Base-by-base conservation (phyloP, 1,139 yeast genomes). In the Suhomyces atakaporum region DNA sequence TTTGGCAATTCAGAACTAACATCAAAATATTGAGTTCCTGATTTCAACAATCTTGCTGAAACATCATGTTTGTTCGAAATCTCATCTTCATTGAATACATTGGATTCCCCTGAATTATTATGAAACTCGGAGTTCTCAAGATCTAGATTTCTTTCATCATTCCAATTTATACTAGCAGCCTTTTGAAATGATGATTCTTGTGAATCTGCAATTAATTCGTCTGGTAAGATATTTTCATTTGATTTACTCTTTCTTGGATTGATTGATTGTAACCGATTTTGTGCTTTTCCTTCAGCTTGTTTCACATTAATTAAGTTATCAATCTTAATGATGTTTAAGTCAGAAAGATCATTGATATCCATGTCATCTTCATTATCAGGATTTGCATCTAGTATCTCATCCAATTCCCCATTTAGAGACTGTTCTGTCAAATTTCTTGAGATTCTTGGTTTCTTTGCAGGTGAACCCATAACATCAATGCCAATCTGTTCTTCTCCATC, bases 151-250 rank as follows among this genome's bases (percentile, higher is more conserved):
- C 53, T 62, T 26, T 62, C 72, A 32, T 70, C 73, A 41, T 66
- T 67, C 76, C 77, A 71, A 42, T 66, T 68, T 19, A 71, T 64
- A 45, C 74, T 69, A 0, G 66, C 55, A 3, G 74, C 69, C 36
- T 64, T 54, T 42, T 69, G 73, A 45, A 71, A 71, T 2, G 75
- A 69, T 11, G 62, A 54, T 33, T 57, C 63, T 22, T 58, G 56
- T 1, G 63, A 56, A 12, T 31, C 27, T 9, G 25, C 33, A 11
- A 31, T 15, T n/a, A 28, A 15, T 3, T 27, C 27, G 7, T 36
- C 43, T 19, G 25, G 38, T n/a, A 29, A 30, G 8, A 35, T 12
- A 9, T 29, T 25, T 3, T 29, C 35, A 21, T 21, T 27, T 7
- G 31, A 19, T 14, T 16, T 27, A 9, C 29, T 25, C 5, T 7